Base-by-base conservation (phyloP, 257 asterid species). In the Gentiana dahurica region DNA sequence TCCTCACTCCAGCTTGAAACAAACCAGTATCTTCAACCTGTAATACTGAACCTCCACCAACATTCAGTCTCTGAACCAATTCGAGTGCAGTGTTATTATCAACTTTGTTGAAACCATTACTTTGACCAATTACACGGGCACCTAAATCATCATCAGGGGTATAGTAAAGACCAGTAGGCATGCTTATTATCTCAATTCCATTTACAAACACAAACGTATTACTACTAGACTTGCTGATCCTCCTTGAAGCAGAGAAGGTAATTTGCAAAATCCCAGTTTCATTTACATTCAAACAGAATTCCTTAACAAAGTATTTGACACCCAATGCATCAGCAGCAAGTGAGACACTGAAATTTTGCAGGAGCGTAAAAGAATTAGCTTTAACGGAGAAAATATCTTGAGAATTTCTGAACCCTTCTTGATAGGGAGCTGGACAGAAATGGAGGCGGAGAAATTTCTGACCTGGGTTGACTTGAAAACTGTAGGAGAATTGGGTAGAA, bases 11-110 rank as follows among this genome's bases (percentile, higher is more conserved):
- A 63, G 46, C 54, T 54, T 2, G 52, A 45, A 53, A 55, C 78
- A 72, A 58, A 39, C 61, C 36, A 2, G 76, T 64, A 64, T 82
- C 90, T 64, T 76, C 78, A 46, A 49, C 68, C 24, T 1, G 24
- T 24, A 24, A 24, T 24, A 24, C 24, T 24, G 24, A 24, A 24
- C 24, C 24, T 24, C 24, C 24, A 24, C 24, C 24, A 24, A 24
- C 24, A 24, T 24, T 24, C 24, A 24, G 1, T 24, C 24, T 24
- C 24, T 24, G 24, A 24, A 24, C 24, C 24, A 24, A 24, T 24
- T 24, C 24, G 10, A 84, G 70, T 15, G 79, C 82, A 9, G 84
- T 78, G 71, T 43, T 49, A 39, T 69, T 77, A 61, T 81, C 85
- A 39, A 78, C 58, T 48, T 11, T 38, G 66, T 73, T 69, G 66